Evolutionary conservation across 2,329 filamentous ascomycete genomes (phyloP), one percentile per base, ranked within the genome.

Genomic region (Trichophyton schoenleinii): DNA sequence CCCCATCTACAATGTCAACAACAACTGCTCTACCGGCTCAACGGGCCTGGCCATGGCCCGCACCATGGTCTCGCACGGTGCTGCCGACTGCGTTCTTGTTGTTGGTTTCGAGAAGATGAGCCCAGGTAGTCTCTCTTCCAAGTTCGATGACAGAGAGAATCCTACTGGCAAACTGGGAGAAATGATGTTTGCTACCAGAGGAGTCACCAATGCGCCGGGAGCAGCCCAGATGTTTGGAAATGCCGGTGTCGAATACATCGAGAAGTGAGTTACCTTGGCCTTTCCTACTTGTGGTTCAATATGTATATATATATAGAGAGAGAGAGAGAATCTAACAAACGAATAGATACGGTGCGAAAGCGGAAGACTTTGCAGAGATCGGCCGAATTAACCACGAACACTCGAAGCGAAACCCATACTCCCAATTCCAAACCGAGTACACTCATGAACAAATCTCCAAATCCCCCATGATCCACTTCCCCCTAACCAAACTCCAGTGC

Each of bases 61-160:
- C 38, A 89, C 86, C 60, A 81, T 95, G 72, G 86, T 96, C 68
- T 81, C 84, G 5, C 82, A 88, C 68, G 91, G 91, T 38, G 88
- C 84, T 13, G 88, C 90, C 1, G 89, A 96, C 74, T 95, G 90
- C 71, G 85, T 96, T 20, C 78, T 97, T 63, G 91, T 97, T 0
- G 84, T 97, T 20, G 94, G 92, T 3, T 97, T 97, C 69, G 94
- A 97, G 81, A 96, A 96, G 84, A 97, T 97, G 92, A 91, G 87
- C 77, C 87, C 88, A 0, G 92, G 92, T n/a, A 89, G 85, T 67
- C 79, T 97, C 66, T 86, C 91, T 78, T 83, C 79, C 61, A 87
- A 88, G 77, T 97, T 89, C 78, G 86, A 91, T 67, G 92, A 97
- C 72, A 82, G 92, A 28, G 83, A 86, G 67, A 91, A 87, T 70